Base-by-base conservation (phyloP, 1,284 basidiomycete genomes). In the Termitomyces sp. region DNA sequence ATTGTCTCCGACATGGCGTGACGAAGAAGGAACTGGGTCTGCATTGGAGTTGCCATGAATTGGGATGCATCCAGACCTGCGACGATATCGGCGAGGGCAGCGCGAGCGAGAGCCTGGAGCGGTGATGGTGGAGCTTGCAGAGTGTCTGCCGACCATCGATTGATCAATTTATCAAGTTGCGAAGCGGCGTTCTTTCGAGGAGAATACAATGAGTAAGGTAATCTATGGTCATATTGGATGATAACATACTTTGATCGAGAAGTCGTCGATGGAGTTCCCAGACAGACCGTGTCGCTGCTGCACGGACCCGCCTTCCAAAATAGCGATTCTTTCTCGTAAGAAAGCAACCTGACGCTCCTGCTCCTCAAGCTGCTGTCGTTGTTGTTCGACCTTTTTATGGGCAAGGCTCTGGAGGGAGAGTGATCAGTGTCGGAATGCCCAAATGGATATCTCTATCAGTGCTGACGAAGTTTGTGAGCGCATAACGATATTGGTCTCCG, bases 341-440 rank as follows among this genome's bases (percentile, higher is more conserved):
- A 79, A 72, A 1, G 88, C 88, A 47, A 91, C 84, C 64, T 90
- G 89, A 63, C 83, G 77, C 62, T 92, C 90, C 67, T 92, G 90
- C 66, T 90, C 85, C 62, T 90, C 84, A 38, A 92, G 79, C 62
- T 92, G 88, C 3, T 66, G 63, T 6, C 90, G 76, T 64, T 92
- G 89, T 62, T 88, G 81, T 64, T 92, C 90, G 60, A 92, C 90
- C 68, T 88, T 89, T 68, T 91, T 84, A 73, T 92, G 90, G 19
- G 90, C 90, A 67, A 92, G 86, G 54, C 88, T 80, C 88, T 90
- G 47, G 33, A 26, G n/a, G 39, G 41, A 36, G 2, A 21, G 36
- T 17, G 39, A 30, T 59, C 33, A 53, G 34, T 26, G 15, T 39
- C 36, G 40, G 10, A 28, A 28, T 15, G 3, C 6, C 19, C n/a